Base-by-base conservation (phyloP, 306 rosid genomes). In the Canavalia gladiata region DNA sequence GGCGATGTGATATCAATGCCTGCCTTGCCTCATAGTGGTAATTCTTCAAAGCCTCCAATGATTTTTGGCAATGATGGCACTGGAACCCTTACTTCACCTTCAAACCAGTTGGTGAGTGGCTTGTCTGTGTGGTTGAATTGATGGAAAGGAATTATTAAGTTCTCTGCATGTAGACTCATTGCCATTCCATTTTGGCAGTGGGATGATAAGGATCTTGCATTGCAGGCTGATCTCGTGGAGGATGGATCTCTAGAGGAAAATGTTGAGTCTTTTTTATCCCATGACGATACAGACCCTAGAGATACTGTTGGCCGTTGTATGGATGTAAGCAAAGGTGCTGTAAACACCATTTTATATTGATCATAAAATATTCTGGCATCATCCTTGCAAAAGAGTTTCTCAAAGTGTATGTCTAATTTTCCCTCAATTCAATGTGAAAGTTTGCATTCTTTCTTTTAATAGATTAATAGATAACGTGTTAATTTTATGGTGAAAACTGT, bases 151-250 rank as follows among this genome's bases (percentile, higher is more conserved):
- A 82, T 79, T 67, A 45, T 75, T 25, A 59, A 79, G 83, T 85
- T 91, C 89, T 91, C 87, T 87, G 88, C 90, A 66, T 84, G 84
- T 70, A 67, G 81, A 89, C 97, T 96, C 97, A 93, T 93, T 90
- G 93, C 84, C 76, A 85, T 93, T 89, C 90, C 94, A 83, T 93
- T 93, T 90, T 96, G 97, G 97, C 97, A 90, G 95, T 93, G 97
- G 97, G 97, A 90, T 96, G 97, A 96, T 92, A 96, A 96, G 88
- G 94, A 90, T 92, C 91, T 96, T 96, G 98, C 85, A 92, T 93
- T 96, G 99, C 91, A 96, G 99, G 98, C 94, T 92, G 98, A 96
- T 75, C 92, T 90, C 64, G 99, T 93, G 55, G 99, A 96, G 78
- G 99, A 96, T 82, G 97, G 97, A 56, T 90, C 97, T 41, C 96